These are phyloP conservation scores for Plasmodium ovale DNA, from an alignment of 169 alveolate genomes.

Conservation along the genomic window DNA sequence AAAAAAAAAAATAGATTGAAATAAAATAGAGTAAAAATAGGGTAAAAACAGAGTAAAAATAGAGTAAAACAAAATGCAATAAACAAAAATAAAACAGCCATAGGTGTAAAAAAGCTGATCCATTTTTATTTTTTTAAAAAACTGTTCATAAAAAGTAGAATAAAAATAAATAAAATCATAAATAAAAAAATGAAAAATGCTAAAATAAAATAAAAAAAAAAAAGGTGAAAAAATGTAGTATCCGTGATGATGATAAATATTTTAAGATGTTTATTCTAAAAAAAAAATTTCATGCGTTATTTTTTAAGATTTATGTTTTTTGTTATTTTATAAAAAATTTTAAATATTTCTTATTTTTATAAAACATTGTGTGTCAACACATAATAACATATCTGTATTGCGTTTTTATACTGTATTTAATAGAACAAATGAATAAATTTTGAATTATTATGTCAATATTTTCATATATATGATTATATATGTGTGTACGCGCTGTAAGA, in stretches of 20 bases:
- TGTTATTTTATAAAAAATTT: slow-evolving; percentile 16
- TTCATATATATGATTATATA: not conserved
- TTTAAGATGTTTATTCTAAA: slow-evolving; percentile 9
- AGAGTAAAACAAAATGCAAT: no score
- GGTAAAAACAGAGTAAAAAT: no score
- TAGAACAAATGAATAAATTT: slow-evolving; percentile 1
- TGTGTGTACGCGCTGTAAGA: not conserved
- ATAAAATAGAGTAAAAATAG: no score
- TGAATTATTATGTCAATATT: slow-evolving; percentile 10
- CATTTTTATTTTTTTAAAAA: slow-evolving; percentile 17
- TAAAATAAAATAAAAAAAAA: not conserved
- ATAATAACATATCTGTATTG: slow-evolving; percentile 1
- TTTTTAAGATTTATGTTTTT: slow-evolving; percentile 22
- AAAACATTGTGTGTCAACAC: slow-evolving; percentile 23
- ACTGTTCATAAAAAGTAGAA: slow-evolving; percentile 19
- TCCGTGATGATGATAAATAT: slow-evolving; percentile 5
- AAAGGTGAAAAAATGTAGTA: slow-evolving; percentile 11
- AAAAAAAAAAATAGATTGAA: slow-evolving; percentile 11
- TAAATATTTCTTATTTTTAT: slow-evolving; percentile 3
- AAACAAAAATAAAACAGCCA: not conserved
- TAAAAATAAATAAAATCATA: not conserved
- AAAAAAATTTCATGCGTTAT: not conserved
- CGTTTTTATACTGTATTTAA: not conserved
- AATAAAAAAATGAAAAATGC: not conserved
- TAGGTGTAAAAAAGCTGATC: slow-evolving; percentile 32